Base-by-base conservation (phyloP, 495 filamentous ascomycete genomes). In the Lasiosphaeris hirsuta region DNA sequence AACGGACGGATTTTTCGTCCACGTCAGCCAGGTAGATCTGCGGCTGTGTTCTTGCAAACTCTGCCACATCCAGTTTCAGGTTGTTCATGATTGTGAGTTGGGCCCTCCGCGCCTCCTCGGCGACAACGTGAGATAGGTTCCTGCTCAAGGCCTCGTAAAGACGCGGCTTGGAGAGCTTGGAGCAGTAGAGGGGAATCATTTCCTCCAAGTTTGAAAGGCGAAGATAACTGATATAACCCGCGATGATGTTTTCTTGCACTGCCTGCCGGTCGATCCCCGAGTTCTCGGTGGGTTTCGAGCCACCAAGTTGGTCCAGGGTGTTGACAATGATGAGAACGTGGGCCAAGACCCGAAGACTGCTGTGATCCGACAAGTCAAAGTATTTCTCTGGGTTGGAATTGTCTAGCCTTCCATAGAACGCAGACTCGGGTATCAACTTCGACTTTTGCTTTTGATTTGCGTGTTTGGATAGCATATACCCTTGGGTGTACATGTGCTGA, bases 121-220 rank as follows among this genome's bases (percentile, higher is more conserved):
- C 72, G 13, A 69, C 74, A 47, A 87, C 71, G 47, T 80, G 75
- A 36, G 81, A 79, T 23, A 89, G 72, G 35, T 85, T 79, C 23
- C 81, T 72, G 56, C 78, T 84, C 7, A 89, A 63, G 13, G 75
- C 76, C 44, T 77, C 69, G 57, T 82, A 77, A 44, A 68, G 60
- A 49, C 79, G 71, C 1, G 69, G 57, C 17, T 68, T 71, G 7
- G 81, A 80, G 2, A 98, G 76, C 61, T 88, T 84, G 23, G 90
- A 87, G 38, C 88, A 92, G 71, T 99, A 99, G 3, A 93, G 76
- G 4, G 93, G 92, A 51, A 95, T 85, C 40, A 92, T 70, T 46
- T 90, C 84, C 42, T 86, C 81, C 45, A 94, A 79, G 9, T 84
- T 81, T 34, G 81, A 79, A 37, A 86, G 72, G 30, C 86, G 81